Percentiles rank a stretch among this genome's conserved stretches.
Evolutionary conservation across 345 rosid species (phyloP).

Genomic region (Kandelia obovata): DNA sequence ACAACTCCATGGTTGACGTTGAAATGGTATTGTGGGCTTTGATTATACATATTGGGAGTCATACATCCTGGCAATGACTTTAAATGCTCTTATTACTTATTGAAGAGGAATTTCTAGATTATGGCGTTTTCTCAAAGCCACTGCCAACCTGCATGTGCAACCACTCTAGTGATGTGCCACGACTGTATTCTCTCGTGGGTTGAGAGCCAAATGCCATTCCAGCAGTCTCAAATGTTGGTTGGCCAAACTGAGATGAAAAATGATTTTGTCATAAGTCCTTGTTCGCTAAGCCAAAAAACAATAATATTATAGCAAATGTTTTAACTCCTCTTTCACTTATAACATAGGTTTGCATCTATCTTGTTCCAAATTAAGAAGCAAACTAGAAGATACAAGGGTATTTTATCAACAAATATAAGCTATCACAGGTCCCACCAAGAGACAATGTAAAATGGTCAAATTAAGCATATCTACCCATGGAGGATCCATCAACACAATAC

Average conservation of each 20-base stretch:
- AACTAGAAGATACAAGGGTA: too few relatives aligned
- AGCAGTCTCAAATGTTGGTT: conserved; percentile 52
- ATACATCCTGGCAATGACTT: conserved; percentile 7
- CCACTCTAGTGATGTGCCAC: conserved; percentile 78
- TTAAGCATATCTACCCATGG: background rate
- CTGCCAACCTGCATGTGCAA: conserved; percentile 85
- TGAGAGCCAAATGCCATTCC: conserved; percentile 62
- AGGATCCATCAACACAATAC: background rate
- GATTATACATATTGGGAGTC: conserved; percentile 16
- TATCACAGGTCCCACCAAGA: background rate
- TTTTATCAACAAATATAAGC: too few relatives aligned
- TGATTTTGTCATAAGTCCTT: background rate
- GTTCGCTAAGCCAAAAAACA: background rate
- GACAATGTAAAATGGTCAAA: background rate
- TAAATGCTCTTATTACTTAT: conserved; percentile 33
- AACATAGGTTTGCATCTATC: background rate
- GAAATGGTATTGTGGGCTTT: conserved; percentile 24
- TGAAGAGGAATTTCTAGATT: conserved; percentile 14
- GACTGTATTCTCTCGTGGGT: conserved; percentile 55
- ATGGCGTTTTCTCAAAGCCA: conserved; percentile 59
- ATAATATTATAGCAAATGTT: background rate
- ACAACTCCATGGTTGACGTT: conserved; percentile 28
- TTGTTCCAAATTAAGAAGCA: background rate
- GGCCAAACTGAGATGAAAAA: conserved; percentile 53
- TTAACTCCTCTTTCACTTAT: background rate